phyloP scores from a whole-genome alignment of 768 basidiomycete species.

The Boletus edulis region DNA sequence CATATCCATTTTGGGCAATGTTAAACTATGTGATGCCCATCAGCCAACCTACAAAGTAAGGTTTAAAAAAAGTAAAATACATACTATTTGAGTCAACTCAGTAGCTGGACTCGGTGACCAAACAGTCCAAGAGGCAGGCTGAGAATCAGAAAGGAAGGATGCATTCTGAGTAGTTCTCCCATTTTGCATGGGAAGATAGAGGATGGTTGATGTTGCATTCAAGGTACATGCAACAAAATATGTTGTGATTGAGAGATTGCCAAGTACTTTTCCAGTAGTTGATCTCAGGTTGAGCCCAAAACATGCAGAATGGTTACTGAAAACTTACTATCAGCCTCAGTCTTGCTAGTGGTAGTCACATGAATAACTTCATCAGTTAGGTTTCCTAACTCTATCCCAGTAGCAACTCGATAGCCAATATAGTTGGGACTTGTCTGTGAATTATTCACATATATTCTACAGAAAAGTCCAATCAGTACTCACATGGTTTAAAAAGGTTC shows the following conservation, averaged over 20 bases:
- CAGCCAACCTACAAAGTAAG: neutral
- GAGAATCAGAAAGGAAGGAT: neutral
- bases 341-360: neutral
- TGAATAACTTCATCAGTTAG: neutral
- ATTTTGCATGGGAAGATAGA: neutral
- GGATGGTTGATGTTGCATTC: neutral
- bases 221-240: conserved; percentile 10
- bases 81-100: neutral
- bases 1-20: neutral
- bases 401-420: neutral
- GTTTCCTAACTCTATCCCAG: neutral
- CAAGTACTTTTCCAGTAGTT: neutral
- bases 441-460: neutral
- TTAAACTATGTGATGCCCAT: neutral
- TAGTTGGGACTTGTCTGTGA: neutral
- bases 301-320: neutral
- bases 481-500: neutral
- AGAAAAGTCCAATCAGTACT: neutral
- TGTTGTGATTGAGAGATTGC: neutral
- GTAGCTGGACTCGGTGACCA: conserved; percentile 1
- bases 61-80: neutral
- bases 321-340: neutral
- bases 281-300: neutral
- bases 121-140: neutral
- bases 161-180: neutral